Base-by-base conservation (phyloP, 257 asterid genomes). In the Solanum bulbocastanum region DNA sequence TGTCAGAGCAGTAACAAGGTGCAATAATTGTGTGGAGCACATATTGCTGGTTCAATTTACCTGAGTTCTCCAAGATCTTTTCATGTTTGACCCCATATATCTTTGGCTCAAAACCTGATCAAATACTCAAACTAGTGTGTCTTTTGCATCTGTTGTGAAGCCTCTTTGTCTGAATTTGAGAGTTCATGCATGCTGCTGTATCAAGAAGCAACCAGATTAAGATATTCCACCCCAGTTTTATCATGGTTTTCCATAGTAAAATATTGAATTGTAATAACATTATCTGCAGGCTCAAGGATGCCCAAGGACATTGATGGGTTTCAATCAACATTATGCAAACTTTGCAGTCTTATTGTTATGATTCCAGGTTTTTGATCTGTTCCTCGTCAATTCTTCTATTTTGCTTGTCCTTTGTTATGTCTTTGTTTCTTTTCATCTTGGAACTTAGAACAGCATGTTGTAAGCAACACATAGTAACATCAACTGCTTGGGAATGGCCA, bases 331-430 rank as follows among this genome's bases (percentile, higher is more conserved):
- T 72, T 93, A 82, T 94, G 95, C 95, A 96, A 93, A 93, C 90
- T 96, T 88, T 96, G 98, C 88, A 92, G 94, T 91, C 90, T 96
- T 87, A 74, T 93, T 91, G 89, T 94, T 91, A 89, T 94, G 91
- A 91, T 92, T 88, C 98, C 99, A 92, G 99, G 99, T 96, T 83
- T 83, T 86, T 78, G 44, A 87, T 78, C 30, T 75, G 66, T 62
- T 87, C 86, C 52, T 52, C 42, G 60, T 74, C 33, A 25, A 16
- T 44, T 79, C 39, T 42, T 79, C 69, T 81, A 81, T 30, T 81
- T 81, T 81, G 30, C 39, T 81, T 81, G 30, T 46, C 85, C 85
- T 81, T 81, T 1, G 18, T 46, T 27, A 44, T 27, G 85, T 27
- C 25, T 42, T 44, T 79, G 42, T 46, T 33, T 46, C 68, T 30